These are phyloP conservation scores for Xylariaceae sp. DNA, from an alignment of 2,329 filamentous ascomycete genomes.

Conservation along the genomic window DNA sequence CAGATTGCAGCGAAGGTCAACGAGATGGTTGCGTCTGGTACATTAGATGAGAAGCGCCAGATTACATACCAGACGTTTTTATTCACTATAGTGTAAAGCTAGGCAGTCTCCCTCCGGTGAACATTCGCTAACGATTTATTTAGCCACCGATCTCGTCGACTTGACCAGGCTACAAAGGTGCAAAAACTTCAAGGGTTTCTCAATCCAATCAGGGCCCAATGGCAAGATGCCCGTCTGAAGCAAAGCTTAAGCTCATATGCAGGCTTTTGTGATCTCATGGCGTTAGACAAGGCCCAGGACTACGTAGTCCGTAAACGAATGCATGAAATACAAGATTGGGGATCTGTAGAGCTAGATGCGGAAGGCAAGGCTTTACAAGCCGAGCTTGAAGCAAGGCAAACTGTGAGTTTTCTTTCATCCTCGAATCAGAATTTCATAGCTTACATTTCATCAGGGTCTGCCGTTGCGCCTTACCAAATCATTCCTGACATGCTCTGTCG, in stretches of 20 bases:
- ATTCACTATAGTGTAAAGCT: slow-evolving; percentile 81
- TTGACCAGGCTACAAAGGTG: slow-evolving; percentile 74
- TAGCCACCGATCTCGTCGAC: slow-evolving; percentile 78
- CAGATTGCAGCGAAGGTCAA: slow-evolving; percentile 83
- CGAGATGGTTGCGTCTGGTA: slow-evolving; percentile 75
- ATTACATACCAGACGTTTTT: slow-evolving; percentile 89
- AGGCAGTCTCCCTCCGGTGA: neutral
- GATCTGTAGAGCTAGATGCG: slow-evolving; percentile 73
- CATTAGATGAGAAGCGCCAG: slow-evolving; percentile 80
- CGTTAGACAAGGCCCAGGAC: slow-evolving; percentile 77
- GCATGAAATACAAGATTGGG: slow-evolving; percentile 82
- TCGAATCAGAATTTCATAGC: neutral
- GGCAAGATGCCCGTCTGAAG: slow-evolving; percentile 75
- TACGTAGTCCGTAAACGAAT: slow-evolving; percentile 79
- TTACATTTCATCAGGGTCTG: slow-evolving; percentile 56
- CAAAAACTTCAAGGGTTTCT: slow-evolving; percentile 78
- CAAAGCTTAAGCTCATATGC: slow-evolving; percentile 74
- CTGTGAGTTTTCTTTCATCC: slow-evolving; percentile 50
- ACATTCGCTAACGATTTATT: slow-evolving; percentile 19
- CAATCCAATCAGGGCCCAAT: slow-evolving; percentile 79
- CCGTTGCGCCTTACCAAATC: slow-evolving; percentile 89
- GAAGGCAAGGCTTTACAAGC: slow-evolving; percentile 81
- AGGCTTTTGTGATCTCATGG: slow-evolving; percentile 80
- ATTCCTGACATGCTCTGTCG: slow-evolving; percentile 89
- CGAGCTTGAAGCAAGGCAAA: slow-evolving; percentile 76